A percentile compares a stretch with the other conserved stretches of the same genome.
Evolutionary conservation across 768 basidiomycete genomes (phyloP).

Genomic region (Rhodosporidiobolus sp.): DNA sequence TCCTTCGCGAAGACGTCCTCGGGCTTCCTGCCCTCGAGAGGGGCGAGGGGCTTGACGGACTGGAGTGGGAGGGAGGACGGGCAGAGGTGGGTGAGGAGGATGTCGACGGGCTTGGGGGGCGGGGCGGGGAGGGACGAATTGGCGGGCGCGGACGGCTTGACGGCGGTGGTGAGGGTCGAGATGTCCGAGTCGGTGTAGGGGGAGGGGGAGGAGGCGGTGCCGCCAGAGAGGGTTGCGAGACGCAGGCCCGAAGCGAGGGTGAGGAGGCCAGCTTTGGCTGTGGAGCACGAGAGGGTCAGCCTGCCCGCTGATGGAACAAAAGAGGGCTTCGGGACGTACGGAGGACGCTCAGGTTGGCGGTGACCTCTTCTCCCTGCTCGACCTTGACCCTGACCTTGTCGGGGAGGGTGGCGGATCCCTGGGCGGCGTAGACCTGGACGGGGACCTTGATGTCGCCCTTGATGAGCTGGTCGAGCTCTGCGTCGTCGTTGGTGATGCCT

Average conservation of each 20-base stretch:
- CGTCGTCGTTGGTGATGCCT: conserved; percentile 50
- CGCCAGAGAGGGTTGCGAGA: conserved; percentile 58
- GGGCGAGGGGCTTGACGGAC: conserved; percentile 58
- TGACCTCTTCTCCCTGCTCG: conserved; percentile 70
- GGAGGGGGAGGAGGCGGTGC: conserved; percentile 69
- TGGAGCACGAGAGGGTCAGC: conserved; percentile 8
- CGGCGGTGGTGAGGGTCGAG: conserved; percentile 38
- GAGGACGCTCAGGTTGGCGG: conserved; percentile 76
- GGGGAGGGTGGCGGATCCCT: conserved; percentile 75
- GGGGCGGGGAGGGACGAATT: conserved; percentile 63
- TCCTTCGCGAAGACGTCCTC: conserved; percentile 54
- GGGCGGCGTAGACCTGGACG: conserved; percentile 87
- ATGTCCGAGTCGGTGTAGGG: conserved; percentile 26
- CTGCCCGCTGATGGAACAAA: neutral
- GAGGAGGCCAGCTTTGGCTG: conserved; percentile 19
- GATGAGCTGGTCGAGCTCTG: conserved; percentile 62
- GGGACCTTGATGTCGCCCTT: conserved; percentile 71
- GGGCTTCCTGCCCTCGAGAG: conserved; percentile 50
- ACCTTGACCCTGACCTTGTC: conserved; percentile 69
- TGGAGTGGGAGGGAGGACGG: conserved; percentile 64
- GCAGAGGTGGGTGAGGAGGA: conserved; percentile 77
- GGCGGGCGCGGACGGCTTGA: conserved; percentile 63
- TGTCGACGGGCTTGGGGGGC: conserved; percentile 67
- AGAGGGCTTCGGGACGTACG: conserved; percentile 56
- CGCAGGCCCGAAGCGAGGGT: conserved; percentile 42